Conservation (phyloP, 768 basidiomycete species). For the Ephemerocybe angulata region DNA sequence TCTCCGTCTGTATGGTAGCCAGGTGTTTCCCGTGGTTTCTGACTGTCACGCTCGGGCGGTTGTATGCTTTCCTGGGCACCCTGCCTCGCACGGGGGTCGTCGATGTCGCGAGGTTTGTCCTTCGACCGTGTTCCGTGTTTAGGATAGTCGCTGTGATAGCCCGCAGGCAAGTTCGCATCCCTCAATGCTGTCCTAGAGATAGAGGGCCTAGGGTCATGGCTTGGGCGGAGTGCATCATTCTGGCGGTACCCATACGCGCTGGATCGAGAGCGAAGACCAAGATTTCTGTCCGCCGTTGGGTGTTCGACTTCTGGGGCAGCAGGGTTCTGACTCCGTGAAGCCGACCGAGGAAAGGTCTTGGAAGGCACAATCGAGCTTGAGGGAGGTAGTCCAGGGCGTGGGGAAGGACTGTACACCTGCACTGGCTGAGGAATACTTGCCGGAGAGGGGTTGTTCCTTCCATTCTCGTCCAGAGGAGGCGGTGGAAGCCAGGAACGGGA, state of each 20-base stretch:
- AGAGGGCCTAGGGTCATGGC: not conserved
- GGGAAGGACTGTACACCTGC: not conserved
- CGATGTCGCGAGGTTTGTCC: not conserved
- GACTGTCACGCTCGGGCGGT: not conserved
- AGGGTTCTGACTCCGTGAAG: not conserved
- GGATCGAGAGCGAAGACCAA: not conserved
- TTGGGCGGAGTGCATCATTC: not conserved
- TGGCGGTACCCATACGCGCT: not conserved
- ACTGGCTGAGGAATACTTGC: not conserved
- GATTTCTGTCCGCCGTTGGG: not conserved
- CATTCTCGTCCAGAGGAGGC: not conserved
- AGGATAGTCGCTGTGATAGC: conserved; percentile 1
- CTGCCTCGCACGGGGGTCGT: not conserved
- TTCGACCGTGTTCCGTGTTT: not conserved
- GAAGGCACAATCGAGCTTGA: not conserved
- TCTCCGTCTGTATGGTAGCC: conserved; percentile 1
- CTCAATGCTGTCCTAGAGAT: not conserved
- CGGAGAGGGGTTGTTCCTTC: not conserved
- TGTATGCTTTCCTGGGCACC: not conserved
- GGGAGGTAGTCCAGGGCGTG: not conserved
- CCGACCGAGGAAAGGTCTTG: not conserved
- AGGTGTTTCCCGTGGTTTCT: not conserved
- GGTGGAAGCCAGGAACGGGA: not conserved
- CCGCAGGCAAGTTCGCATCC: not conserved
- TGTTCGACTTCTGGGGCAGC: not conserved